Percentiles rank a stretch among this genome's conserved stretches.
Conservation (phyloP, 148 eudicot species). For the Amaranthus hypochondriacus region DNA sequence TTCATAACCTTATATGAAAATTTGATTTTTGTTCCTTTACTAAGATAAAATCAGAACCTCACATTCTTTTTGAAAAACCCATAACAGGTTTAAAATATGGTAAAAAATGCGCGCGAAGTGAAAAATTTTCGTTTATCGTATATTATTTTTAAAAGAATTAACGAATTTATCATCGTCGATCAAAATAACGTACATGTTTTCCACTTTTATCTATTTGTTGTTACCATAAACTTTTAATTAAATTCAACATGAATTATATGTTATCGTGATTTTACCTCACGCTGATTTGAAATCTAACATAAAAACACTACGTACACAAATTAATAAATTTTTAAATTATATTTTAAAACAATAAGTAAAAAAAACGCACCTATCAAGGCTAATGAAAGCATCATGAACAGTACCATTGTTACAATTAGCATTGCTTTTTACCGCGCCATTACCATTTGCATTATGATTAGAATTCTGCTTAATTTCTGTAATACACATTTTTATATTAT, state of each 20-base stretch:
- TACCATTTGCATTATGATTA: not conserved
- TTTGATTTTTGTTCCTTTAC: too few species aligned
- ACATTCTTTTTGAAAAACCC: too few species aligned
- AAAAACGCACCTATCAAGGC: constrained; percentile 20
- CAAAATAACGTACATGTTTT: not conserved
- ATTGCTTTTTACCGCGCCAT: constrained; percentile 1
- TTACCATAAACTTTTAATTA: not conserved
- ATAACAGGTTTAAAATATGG: too few species aligned
- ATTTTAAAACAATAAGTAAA: too few species aligned
- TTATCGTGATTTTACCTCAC: not conserved
- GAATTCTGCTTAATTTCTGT: not conserved
- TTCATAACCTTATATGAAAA: too few species aligned
- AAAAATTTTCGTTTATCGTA: too few species aligned
- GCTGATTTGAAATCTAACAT: not conserved
- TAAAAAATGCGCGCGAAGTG: too few species aligned
- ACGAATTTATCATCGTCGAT: too few species aligned
- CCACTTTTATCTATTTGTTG: not conserved
- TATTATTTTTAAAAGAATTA: too few species aligned
- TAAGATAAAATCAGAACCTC: too few species aligned
- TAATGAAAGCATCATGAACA: constrained; percentile 1
- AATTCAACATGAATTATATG: not conserved
- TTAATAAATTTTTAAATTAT: too few species aligned
- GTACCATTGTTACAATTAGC: not conserved
- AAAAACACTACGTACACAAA: not conserved
- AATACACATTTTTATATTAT: constrained; percentile 11